Percentiles rank a stretch among this genome's conserved stretches.
Conservation (phyloP, 371 early-diverging fungal genomes). For the Nematocida homosporus region DNA sequence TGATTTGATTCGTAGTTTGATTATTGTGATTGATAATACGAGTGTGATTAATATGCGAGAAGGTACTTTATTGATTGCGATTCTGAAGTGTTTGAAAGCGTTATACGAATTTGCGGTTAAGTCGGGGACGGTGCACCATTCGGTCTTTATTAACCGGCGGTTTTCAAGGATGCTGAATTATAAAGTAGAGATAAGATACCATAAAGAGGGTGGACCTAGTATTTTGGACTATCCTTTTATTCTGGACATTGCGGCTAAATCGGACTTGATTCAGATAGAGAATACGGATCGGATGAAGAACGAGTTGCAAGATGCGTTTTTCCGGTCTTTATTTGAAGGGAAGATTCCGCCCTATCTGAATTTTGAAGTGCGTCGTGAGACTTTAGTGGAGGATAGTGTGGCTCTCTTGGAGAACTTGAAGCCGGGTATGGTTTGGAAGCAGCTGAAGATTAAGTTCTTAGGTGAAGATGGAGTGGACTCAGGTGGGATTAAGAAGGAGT, state of each 20-base stretch:
- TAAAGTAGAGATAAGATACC: slow-evolving; percentile 62
- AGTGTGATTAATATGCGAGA: slow-evolving; percentile 54
- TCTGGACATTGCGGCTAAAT: slow-evolving; percentile 65
- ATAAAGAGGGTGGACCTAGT: slow-evolving; percentile 55
- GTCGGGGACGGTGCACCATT: slow-evolving; percentile 41
- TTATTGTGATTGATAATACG: slow-evolving; percentile 43
- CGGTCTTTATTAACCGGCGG: slow-evolving; percentile 59
- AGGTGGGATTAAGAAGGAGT: slow-evolving; percentile 75
- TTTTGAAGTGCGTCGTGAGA: slow-evolving; percentile 60
- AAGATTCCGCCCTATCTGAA: slow-evolving; percentile 65
- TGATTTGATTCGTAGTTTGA: slow-evolving; percentile 50
- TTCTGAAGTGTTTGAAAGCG: slow-evolving; percentile 58
- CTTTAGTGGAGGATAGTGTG: slow-evolving; percentile 62
- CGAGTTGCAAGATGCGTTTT: slow-evolving; percentile 67
- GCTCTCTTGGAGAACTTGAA: slow-evolving; percentile 54
- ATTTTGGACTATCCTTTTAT: slow-evolving; percentile 63
- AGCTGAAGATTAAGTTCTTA: slow-evolving; percentile 68
- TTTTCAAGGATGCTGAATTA: slow-evolving; percentile 61
- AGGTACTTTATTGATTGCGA: slow-evolving; percentile 37
- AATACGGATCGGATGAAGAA: slow-evolving; percentile 66
- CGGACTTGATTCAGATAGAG: slow-evolving; percentile 65
- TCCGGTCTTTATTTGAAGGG: slow-evolving; percentile 68
- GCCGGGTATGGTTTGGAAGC: slow-evolving; percentile 61
- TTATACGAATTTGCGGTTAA: slow-evolving; percentile 62
- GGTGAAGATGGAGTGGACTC: slow-evolving; percentile 75